These are phyloP conservation scores for Nannochloropsis gaditana DNA, from an alignment of 108 stramenopile genomes.

Conservation along the genomic window DNA sequence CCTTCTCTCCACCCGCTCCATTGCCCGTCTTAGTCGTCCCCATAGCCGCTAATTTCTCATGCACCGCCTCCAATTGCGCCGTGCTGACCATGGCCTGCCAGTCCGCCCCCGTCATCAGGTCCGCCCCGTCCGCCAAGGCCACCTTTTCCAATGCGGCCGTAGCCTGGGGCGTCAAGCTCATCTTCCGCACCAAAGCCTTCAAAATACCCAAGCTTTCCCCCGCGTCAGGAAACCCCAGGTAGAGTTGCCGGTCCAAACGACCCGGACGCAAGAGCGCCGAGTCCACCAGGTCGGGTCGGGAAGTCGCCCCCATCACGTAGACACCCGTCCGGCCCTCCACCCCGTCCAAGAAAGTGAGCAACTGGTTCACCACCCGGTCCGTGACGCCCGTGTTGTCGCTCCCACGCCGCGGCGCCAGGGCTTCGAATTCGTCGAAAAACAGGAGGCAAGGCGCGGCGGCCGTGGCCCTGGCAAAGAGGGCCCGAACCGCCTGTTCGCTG, in stretches of 20 bases:
- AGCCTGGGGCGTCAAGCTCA: conserved; percentile 23
- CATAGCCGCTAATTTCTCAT: conserved; percentile 25
- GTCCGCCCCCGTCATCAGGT: conserved; percentile 38
- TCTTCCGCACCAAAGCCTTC: conserved; percentile 32
- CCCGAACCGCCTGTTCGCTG: conserved; percentile 87
- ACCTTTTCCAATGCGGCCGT: conserved; percentile 29
- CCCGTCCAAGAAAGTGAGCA: conserved; percentile 92
- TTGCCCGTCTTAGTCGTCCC: neutral
- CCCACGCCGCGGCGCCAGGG: conserved; percentile 83
- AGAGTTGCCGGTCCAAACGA: conserved; percentile 83
- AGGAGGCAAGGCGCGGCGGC: conserved; percentile 80
- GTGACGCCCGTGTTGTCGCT: conserved; percentile 92
- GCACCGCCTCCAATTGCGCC: conserved; percentile 43
- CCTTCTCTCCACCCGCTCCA: neutral
- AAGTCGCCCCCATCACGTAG: conserved; percentile 83
- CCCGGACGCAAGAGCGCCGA: conserved; percentile 85
- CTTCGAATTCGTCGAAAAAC: conserved; percentile 93
- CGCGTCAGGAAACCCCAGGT: conserved; percentile 38
- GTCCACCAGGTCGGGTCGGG: conserved; percentile 89
- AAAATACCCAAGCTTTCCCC: conserved; percentile 28
- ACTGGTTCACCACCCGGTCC: conserved; percentile 94
- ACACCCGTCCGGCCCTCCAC: conserved; percentile 69
- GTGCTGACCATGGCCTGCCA: conserved; percentile 37
- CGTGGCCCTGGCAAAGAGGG: conserved; percentile 74
- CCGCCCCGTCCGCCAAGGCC: conserved; percentile 29